Conservation (phyloP, 768 basidiomycete species). For the Lentinula detonsa region DNA sequence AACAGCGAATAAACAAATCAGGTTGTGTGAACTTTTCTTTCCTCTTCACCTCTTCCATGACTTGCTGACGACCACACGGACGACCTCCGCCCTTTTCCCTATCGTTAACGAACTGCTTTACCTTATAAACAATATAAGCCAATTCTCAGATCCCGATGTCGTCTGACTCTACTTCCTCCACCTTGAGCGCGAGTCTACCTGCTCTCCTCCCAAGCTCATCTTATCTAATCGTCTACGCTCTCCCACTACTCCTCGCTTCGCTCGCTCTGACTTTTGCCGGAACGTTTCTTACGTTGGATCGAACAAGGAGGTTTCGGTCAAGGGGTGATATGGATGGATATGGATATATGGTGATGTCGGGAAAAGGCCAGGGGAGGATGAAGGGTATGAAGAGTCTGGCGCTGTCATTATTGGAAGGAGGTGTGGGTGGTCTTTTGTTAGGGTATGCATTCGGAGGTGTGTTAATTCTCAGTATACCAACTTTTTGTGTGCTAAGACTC, state of each 20-base stretch:
- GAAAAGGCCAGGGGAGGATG: conserved; percentile 21
- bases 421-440: conserved; percentile 52
- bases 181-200: conserved; percentile 16
- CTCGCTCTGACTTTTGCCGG: conserved; percentile 57
- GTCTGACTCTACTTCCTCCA: no score
- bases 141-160: no score
- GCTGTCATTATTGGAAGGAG: conserved; percentile 30
- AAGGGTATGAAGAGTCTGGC: conserved; percentile 31
- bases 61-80: no score
- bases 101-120: no score
- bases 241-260: conserved; percentile 58
- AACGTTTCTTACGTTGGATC: conserved; percentile 67
- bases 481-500: conserved; percentile 2
- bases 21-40: no score
- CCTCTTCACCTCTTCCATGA: no score
- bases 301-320: conserved; percentile 55
- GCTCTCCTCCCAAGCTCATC: conserved; percentile 41
- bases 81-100: no score
- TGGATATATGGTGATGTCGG: conserved; percentile 26
- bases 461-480: conserved; percentile 14
- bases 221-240: conserved; percentile 48
- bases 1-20: no score
- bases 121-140: no score
- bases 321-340: conserved; percentile 16
- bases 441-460: conserved; percentile 59